Percentiles rank a stretch among this genome's conserved stretches.
Conservation (phyloP, 441 rosid genomes). For the Populus hybrid region DNA sequence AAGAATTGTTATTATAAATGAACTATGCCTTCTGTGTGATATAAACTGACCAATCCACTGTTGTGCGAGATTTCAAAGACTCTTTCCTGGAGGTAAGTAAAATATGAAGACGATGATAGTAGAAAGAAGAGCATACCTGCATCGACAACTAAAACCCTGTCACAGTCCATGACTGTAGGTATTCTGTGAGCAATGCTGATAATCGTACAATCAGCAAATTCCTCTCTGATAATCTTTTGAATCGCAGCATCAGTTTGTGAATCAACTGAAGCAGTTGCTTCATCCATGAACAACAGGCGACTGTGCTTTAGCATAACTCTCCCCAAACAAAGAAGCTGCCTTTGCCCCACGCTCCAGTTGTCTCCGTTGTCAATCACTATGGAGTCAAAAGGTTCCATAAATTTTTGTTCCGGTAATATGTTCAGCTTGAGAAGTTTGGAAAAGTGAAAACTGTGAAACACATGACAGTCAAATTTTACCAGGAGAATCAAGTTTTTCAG, state of each 20-base stretch:
- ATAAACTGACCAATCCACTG: background rate
- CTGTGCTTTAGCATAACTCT: constrained; percentile 86
- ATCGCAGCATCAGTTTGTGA: constrained; percentile 89
- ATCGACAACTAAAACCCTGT: constrained; percentile 82
- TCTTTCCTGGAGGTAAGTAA: background rate
- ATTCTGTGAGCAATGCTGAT: constrained; percentile 97
- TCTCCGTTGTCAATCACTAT: constrained; percentile 86
- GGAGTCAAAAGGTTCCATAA: background rate
- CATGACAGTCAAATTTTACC: constrained; percentile 34
- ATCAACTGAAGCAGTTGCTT: constrained; percentile 96
- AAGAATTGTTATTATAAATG: background rate
- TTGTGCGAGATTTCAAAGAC: background rate
- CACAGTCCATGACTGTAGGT: constrained; percentile 97
- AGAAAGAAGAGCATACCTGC: constrained; percentile 43
- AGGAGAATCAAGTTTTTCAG: constrained; percentile 76
- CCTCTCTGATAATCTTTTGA: constrained; percentile 87
- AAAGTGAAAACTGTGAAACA: background rate
- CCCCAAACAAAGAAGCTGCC: constrained; percentile 87
- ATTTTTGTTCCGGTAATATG: background rate
- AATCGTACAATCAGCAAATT: constrained; percentile 72
- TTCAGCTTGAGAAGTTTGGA: background rate
- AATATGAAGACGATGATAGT: background rate
- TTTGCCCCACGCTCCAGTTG: constrained; percentile 98
- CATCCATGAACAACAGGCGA: constrained; percentile 78
- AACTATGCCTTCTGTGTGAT: background rate